These are phyloP conservation scores for Podospora pseudocomata DNA, from an alignment of 495 filamentous ascomycete genomes.

Conservation along the genomic window DNA sequence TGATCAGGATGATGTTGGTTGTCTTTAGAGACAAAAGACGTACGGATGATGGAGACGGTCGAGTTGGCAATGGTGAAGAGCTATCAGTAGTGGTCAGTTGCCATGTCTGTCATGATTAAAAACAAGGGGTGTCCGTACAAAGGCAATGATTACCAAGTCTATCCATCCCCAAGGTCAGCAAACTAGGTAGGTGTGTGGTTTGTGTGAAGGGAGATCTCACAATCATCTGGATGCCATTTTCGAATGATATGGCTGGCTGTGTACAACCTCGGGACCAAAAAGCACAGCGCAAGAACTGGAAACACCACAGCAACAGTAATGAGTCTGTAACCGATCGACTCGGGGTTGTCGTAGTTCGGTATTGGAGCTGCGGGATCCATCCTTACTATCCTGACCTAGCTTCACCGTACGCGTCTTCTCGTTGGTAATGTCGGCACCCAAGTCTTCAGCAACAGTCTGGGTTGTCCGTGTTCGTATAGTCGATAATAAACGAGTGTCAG, in stretches of 20 bases:
- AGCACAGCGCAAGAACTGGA: constrained; percentile 20
- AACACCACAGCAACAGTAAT: constrained; percentile 21
- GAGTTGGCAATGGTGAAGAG: constrained; percentile 9
- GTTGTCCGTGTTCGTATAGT: too few relatives aligned
- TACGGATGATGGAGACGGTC: constrained; percentile 13
- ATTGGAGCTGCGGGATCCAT: constrained; percentile 18
- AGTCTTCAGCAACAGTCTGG: too few relatives aligned
- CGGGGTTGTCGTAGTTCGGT: constrained; percentile 30
- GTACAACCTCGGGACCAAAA: constrained; percentile 25
- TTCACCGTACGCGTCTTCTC: too few relatives aligned
- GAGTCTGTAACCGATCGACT: constrained; percentile 22
- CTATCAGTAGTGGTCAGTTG: not conserved
- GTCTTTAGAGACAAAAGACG: not conserved
- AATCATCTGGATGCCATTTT: constrained; percentile 29
- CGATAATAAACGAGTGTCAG: too few relatives aligned
- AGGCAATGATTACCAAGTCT: constrained; percentile 13
- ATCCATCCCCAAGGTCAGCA: constrained; percentile 6
- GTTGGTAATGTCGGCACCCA: too few relatives aligned
- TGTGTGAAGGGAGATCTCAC: constrained; percentile 15
- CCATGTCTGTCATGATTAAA: too few relatives aligned
- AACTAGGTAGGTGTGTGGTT: not conserved
- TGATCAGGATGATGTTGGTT: too few relatives aligned
- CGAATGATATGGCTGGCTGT: constrained; percentile 22
- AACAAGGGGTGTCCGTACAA: not conserved
- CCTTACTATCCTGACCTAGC: not conserved